Percentiles rank a stretch among this genome's conserved stretches.
phyloP scores from a whole-genome alignment of 306 rosid genomes.

The Quercus glauca region DNA sequence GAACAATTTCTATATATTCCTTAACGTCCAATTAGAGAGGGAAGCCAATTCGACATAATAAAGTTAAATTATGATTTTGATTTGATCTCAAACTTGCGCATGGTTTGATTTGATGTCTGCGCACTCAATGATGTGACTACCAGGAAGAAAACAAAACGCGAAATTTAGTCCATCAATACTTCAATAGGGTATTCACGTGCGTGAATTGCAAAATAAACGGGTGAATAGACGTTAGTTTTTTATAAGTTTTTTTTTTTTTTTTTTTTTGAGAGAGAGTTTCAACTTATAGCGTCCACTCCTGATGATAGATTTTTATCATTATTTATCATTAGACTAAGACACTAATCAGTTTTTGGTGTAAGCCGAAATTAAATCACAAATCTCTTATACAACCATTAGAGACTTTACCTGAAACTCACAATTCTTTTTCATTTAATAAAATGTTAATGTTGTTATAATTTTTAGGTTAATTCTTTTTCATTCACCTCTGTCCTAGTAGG shows the following conservation, averaged over 20 bases:
- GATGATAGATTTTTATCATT: fast-evolving
- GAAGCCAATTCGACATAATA: background rate
- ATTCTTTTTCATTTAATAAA: too few species aligned
- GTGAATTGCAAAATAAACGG: background rate
- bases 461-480: too few species aligned
- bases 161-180: background rate
- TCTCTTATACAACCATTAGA: too few species aligned
- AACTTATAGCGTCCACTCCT: fast-evolving
- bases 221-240: too few species aligned
- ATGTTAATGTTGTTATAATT: too few species aligned
- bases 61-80: constrained; percentile 4
- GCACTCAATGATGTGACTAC: background rate
- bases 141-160: background rate
- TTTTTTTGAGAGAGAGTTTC: too few species aligned
- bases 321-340: too few species aligned
- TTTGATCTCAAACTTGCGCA: constrained; percentile 4
- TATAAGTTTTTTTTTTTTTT: too few species aligned
- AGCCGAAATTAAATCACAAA: fast-evolving
- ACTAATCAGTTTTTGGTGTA: fast-evolving
- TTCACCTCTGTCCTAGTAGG: too few species aligned
- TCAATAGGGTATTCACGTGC: constrained; percentile 2
- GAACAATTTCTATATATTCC: constrained; percentile 5
- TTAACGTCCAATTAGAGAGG: background rate
- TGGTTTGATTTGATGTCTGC: constrained; percentile 11
- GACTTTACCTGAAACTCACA: fast-evolving